Evolutionary conservation across 345 rosid genomes (phyloP).

Genomic region (Odontarrhena argentea): DNA sequence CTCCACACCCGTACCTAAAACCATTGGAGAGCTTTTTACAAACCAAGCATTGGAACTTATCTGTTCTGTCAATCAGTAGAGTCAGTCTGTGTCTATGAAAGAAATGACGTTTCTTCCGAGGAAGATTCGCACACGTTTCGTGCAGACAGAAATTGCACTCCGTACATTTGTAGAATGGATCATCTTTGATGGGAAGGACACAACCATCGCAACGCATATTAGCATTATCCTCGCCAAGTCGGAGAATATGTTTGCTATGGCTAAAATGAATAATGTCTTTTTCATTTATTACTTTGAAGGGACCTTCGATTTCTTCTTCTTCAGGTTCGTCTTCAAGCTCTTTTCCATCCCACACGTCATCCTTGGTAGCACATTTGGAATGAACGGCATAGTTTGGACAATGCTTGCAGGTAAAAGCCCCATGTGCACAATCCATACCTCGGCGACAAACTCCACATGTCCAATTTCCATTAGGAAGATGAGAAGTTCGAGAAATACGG

Average conservation of each 20-base stretch:
- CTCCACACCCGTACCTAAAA: background rate
- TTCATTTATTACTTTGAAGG: background rate
- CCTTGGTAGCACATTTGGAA: constrained; percentile 8
- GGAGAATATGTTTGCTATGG: constrained; percentile 2
- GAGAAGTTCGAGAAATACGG: constrained; percentile 27
- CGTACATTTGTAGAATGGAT: constrained; percentile 7
- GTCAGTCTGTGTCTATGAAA: constrained; percentile 3
- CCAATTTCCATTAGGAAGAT: background rate
- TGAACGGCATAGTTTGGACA: constrained; percentile 21
- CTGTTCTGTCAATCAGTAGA: background rate
- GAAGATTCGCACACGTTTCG: constrained; percentile 17
- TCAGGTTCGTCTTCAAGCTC: constrained; percentile 9
- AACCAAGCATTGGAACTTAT: background rate
- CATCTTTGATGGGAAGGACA: background rate
- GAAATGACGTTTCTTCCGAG: constrained; percentile 16
- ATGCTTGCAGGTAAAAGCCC: constrained; percentile 17
- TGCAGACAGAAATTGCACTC: constrained; percentile 24
- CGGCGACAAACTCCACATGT: constrained; percentile 21
- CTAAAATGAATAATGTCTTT: constrained; percentile 20
- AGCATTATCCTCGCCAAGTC: background rate
- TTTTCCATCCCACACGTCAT: constrained; percentile 7
- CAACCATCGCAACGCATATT: background rate
- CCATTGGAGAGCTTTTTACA: background rate
- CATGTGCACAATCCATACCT: constrained; percentile 7
- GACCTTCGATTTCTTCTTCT: constrained; percentile 23